A percentile compares a stretch with the other conserved stretches of the same genome.
Evolutionary conservation across 164 flowering plant species (phyloP).

Genomic region (Tetrastigma voinierianum): DNA sequence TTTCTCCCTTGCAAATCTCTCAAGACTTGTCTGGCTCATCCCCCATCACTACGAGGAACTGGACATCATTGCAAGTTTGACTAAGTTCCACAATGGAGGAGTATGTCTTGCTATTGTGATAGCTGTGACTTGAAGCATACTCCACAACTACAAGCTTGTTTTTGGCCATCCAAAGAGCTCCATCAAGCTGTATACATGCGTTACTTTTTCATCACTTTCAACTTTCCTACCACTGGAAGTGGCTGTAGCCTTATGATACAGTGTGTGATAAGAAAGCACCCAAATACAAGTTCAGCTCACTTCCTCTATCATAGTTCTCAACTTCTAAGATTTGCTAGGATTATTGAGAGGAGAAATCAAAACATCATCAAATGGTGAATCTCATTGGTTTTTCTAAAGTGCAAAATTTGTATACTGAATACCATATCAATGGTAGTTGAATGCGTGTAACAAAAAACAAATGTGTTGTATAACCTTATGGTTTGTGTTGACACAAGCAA

Average conservation of each 20-base stretch:
- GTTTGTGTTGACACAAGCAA: too few species aligned
- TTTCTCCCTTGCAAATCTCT: constrained; percentile 72
- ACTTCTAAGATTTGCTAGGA: too few species aligned
- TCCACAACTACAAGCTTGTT: constrained; percentile 85
- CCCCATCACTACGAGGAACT: constrained; percentile 80
- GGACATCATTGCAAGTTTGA: constrained; percentile 78
- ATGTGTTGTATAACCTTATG: too few species aligned
- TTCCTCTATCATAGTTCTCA: too few species aligned
- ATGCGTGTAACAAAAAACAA: too few species aligned
- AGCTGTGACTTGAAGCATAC: constrained; percentile 59
- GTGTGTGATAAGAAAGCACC: too few species aligned
- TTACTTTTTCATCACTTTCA: constrained; percentile 50
- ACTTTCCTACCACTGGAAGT: constrained; percentile 21
- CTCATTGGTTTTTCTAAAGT: too few species aligned
- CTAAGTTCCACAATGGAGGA: constrained; percentile 91
- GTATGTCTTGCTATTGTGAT: constrained; percentile 58
- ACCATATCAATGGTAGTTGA: too few species aligned
- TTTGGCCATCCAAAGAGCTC: constrained; percentile 55
- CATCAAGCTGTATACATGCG: constrained; percentile 71
- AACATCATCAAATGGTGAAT: too few species aligned
- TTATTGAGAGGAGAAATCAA: too few species aligned
- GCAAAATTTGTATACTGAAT: too few species aligned
- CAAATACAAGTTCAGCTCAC: too few species aligned
- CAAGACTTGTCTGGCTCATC: constrained; percentile 69
- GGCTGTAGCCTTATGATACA: constrained; percentile 22